These are phyloP conservation scores for Rhizomucor miehei DNA, from an alignment of 371 early-diverging fungal genomes.

Conservation along the genomic window DNA sequence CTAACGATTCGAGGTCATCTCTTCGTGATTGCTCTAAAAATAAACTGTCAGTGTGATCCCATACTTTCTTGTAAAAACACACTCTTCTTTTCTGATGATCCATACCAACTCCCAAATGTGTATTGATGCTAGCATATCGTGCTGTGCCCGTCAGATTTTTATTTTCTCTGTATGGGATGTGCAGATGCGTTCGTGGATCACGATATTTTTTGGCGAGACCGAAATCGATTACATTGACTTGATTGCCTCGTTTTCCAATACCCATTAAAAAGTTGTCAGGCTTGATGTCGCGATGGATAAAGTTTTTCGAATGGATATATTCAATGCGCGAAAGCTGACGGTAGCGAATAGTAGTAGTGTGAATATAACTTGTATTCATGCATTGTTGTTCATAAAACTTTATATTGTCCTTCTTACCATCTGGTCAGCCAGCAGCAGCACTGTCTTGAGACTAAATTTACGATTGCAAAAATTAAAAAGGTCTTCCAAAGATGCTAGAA, in stretches of 20 bases:
- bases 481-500: slow-evolving; percentile 88
- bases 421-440: slow-evolving; percentile 97
- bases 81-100: neutral
- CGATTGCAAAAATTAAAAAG: slow-evolving; percentile 98
- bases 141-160: slow-evolving; percentile 99
- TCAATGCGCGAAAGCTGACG: slow-evolving; percentile 92
- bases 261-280: slow-evolving; percentile 99
- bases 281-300: slow-evolving; percentile 70
- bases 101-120: slow-evolving; percentile 95
- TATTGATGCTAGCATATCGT: slow-evolving; percentile 98
- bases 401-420: slow-evolving; percentile 65
- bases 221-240: slow-evolving; percentile 99
- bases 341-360: neutral
- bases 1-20: slow-evolving; percentile 99
- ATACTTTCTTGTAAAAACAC: neutral
- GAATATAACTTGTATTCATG: slow-evolving; percentile 1
- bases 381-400: too few species aligned
- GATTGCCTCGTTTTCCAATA: slow-evolving; percentile 89
- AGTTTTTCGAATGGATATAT: slow-evolving; percentile 87
- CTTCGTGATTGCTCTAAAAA: slow-evolving; percentile 94
- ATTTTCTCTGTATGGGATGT: slow-evolving; percentile 97
- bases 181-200: slow-evolving; percentile 94
- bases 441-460: slow-evolving; percentile 98
- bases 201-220: slow-evolving; percentile 99
- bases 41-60: slow-evolving; percentile 6